Evolutionary conservation across 257 asterid genomes (phyloP), one percentile per base, ranked within the genome.

Genomic region (Nicotiana undulata): DNA sequence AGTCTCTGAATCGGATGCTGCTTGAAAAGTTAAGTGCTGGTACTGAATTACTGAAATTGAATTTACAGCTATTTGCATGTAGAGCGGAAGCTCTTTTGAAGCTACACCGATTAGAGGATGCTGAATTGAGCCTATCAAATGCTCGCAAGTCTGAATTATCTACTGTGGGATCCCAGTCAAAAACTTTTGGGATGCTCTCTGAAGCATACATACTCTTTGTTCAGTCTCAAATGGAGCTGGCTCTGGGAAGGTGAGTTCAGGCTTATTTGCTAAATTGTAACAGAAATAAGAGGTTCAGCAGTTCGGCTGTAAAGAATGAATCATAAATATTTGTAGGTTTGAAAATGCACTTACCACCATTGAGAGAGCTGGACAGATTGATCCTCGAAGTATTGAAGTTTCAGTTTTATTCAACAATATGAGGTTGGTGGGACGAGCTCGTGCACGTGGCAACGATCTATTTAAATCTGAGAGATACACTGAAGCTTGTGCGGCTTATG

Each of bases 401-500:
- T 85, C 92, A 11, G 81, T 49, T 65, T 67, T 86, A 22, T 87
- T 84, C 34, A 88, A 88, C 84, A 91, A 89, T 61, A 88, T 89
- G 80, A 85, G 83, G 60, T 52, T 86, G 85, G 96, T 88, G 77
- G 86, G 85, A 67, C 91, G 93, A 60, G 93, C 96, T 40, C 94
- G 97, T 29, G 88, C 89, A 76, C 94, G 92, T 61, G 97, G 97
- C 67, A 92, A 92, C 81, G 91, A 92, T 84, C 81, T 92, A 49
- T 92, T 89, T 81, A 91, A 91, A 63, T 86, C 96, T 1, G 97
- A 91, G 81, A 91, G 97, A 87, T 91, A 76, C 60, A 91, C 97
- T 0, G 96, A 92, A 84, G 97, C 97, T 7, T 92, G 96, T 84
- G 85, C 90, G 10, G 97, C 96, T 15, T 92, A 92, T 40, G 91